Evolutionary conservation across 2,329 filamentous ascomycete genomes (phyloP), one percentile per base, ranked within the genome.

Genomic region (Madurella fahalii): DNA sequence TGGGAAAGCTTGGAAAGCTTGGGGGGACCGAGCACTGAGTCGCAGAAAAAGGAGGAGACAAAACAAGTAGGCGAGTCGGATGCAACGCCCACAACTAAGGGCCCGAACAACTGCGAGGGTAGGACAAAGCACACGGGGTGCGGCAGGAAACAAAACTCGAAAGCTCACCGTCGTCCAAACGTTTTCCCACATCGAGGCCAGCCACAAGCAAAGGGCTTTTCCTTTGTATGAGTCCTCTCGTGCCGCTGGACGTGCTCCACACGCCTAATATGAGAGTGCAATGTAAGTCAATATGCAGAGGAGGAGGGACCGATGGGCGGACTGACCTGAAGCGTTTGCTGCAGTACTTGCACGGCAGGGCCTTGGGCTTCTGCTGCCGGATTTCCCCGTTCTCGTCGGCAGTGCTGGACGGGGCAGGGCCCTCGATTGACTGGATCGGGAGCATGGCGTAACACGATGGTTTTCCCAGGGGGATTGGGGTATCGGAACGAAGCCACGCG

Each of bases 201-300:
- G 58, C 65, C 73, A 62, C 82, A 85, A 48, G 78, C 75, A 65
- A 84, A 85, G 9, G 82, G 82, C 67, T 84, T 84, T 70, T 84
- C 82, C 64, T 84, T 84, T 61, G 82, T 85, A 69, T 85, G 82
- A 34, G 81, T 84, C 59, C 81, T 76, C 68, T 84, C 81, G 67
- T 85, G 82, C 65, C 82, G 75, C 68, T 84, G 81, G 50, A 85
- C 80, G 69, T 85, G 82, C 68, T 85, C 82, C 61, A 84, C 80
- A 63, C 82, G 80, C 68, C 81, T 83, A 69, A 68, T 68, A 61
- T 64, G 58, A 66, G 57, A 67, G 67, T 54, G 60, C 62, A 69
- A 68, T 71, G 72, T 76, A 69, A 75, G 73, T 64, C 67, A 70
- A 68, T 69, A 69, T 68, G 60, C 53, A 47, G 53, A 52, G 65